These are phyloP conservation scores for Fusarium sp. DNA, from an alignment of 2,329 filamentous ascomycete genomes.

Conservation along the genomic window DNA sequence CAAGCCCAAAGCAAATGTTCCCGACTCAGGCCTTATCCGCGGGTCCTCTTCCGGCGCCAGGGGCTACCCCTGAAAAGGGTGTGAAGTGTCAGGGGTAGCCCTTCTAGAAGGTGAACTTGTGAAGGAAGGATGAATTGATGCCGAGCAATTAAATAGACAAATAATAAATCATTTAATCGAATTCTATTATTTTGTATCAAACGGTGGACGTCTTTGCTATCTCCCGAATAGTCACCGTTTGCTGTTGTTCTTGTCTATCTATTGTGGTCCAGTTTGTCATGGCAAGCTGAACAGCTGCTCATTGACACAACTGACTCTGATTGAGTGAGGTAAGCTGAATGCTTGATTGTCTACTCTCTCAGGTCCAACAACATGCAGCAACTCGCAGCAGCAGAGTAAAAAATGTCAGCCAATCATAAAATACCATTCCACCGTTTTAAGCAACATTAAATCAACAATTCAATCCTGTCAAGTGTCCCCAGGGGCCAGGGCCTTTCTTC, in stretches of 20 bases:
- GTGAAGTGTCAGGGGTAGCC: constrained; percentile 28
- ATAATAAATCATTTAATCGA: constrained; percentile 32
- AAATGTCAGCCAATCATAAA: constrained; percentile 1
- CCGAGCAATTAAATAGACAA: constrained; percentile 28
- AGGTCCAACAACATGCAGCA: background rate
- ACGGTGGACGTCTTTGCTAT: constrained; percentile 33
- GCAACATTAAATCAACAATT: constrained; percentile 7
- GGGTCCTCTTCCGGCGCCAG: constrained; percentile 44
- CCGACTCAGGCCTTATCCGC: constrained; percentile 40
- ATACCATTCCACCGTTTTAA: constrained; percentile 19
- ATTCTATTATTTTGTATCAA: constrained; percentile 29
- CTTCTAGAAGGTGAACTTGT: constrained; percentile 48
- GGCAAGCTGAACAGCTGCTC: too few species aligned
- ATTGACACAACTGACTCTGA: too few species aligned
- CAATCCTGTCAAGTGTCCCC: background rate
- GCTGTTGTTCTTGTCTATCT: background rate
- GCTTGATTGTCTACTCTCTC: background rate
- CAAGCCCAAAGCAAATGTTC: constrained; percentile 10
- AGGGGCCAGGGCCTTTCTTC: background rate
- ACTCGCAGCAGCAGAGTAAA: background rate
- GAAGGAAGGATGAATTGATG: constrained; percentile 35
- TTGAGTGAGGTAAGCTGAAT: background rate
- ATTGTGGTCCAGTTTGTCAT: background rate
- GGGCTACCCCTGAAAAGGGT: constrained; percentile 33
- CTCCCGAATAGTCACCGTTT: constrained; percentile 42